Evolutionary conservation across 2,329 filamentous ascomycete species (phyloP), one percentile per base, ranked within the genome.

Genomic region (Rugonectria rugulosa): DNA sequence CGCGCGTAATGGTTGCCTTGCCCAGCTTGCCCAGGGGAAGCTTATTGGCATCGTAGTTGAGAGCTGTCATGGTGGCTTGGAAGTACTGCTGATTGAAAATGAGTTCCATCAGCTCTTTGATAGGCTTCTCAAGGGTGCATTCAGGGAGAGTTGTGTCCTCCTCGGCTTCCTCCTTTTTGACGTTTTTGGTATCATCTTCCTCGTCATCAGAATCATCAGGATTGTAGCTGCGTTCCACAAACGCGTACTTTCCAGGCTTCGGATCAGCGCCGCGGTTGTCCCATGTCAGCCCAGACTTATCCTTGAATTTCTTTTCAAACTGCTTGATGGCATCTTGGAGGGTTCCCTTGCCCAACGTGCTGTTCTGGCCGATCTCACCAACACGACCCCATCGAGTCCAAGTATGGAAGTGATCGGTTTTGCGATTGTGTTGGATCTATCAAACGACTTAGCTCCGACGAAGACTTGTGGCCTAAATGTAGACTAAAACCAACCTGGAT

Each of bases 311-410:
- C 65, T 81, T 83, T 53, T 85, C 74, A 56, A 87, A 89, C 12
- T 80, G 66, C 26, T 69, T 72, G 27, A 82, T 66, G 1, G 84
- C 83, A 21, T 75, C 69, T 0, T 60, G 60, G 1, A 86, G 67
- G 1, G 59, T 64, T 5, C 79, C 78, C 20, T 68, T 50, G 17
- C 78, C 79, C 2, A 85, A 69, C 3, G 72, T 47, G 11, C 75
- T 77, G 12, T 68, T 77, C 62, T 84, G 79, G 5, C 86, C 86
- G 10, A 62, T 67, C 52, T 88, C 85, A 6, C 86, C 85, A 19
- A 96, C 91, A 19, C 92, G 85, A 19, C 92, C 92, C 90, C 90
- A 96, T 53, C 90, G 82, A 3, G 88, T 91, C 89, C 89, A 94
- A 0, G 84, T 86, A 37, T 79, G 75, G 70, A 80, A 90, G 8